Evolutionary conservation across 768 basidiomycete genomes (phyloP), one percentile per base, ranked within the genome.

Genomic region (Daedalea quercina): DNA sequence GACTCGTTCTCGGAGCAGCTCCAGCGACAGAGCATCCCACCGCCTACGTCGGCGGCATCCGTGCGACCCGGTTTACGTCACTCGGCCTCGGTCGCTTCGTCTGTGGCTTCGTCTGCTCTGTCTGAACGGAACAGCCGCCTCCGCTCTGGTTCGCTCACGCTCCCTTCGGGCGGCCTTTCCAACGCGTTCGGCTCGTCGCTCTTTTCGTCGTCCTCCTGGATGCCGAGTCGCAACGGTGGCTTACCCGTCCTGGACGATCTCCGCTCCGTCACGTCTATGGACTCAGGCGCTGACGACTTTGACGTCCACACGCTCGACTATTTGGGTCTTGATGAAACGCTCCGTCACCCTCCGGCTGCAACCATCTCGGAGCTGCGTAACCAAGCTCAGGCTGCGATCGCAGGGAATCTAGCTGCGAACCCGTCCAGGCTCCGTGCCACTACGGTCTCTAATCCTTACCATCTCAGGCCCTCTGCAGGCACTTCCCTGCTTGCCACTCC

Each of bases 281-380:
- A 90, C 65, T 86, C 86, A 19, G 80, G 76, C n/a, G 75, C 80
- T 22, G 94, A 96, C 50, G 87, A 92, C 47, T 90, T 91, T 67
- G 89, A 93, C 61, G 89, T 94, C 43, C 91, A 93, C 64, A 97
- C 95, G 24, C 80, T 98, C 55, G 94, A 96, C 69, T 97, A 97
- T 69, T 87, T 98, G 47, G 95, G 95, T 42, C 77, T 98, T 61
- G 95, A 94, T 61, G 94, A 92, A 57, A 71, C 76, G 52, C 75
- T 79, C 59, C 79, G 85, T 49, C 82, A 80, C 47, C 82, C 87
- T n/a, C 85, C 85, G 2, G 89, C 91, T 4, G 92, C 91, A 11
- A 93, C 91, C 35, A 84, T 94, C 55, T 82, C 89, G 19, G 94
- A 94, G 69, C 73, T 94, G 55, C 85, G 91, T 60, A 89, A 80